Evolutionary conservation across 768 basidiomycete species (phyloP), one percentile per base, ranked within the genome.

Genomic region (Lactarius indigo): DNA sequence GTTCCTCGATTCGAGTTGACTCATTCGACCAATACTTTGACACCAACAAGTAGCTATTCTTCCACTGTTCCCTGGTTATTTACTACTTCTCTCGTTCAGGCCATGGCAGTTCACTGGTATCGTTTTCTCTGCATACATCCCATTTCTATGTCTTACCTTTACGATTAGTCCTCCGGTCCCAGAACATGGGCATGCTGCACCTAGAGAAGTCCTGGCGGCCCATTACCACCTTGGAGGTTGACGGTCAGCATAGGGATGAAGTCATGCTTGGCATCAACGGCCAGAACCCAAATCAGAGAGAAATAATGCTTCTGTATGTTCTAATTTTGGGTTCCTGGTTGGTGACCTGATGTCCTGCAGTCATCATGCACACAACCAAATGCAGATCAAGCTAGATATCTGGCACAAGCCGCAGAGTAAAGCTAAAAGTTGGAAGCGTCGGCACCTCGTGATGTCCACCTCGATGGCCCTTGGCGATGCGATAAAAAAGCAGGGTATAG

Each of bases 201-300:
- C 79, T 83, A 0, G 88, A 87, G 64, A 87, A 81, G 71, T 80
- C 83, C 37, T 90, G 89, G 89, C 74, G 87, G 28, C 88, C 90
- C 2, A 85, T 90, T 47, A 77, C 91, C 58, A 80, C 82, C 0
- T 73, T 91, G 7, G 81, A 83, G 26, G 76, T 87, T 15, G 85
- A 84, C 63, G 79, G 82, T 7, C 81, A 83, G 31, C 76, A 82
- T n/a, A 64, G 57, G 5, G 80, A 85, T 64, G 89, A 91, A 71
- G 78, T 84, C 9, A 75, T 78, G 28, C 82, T 91, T 2, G 90
- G 89, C 0, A 78, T 78, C n/a, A 88, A 91, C 63, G 90, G 90
- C 0, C 88, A 90, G 72, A 88, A 87, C 64, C 83, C 87, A 1
- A 90, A 90, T 71, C 76, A 85, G 57, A 87, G 85, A 68, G 78